Evolutionary conservation across 495 filamentous ascomycete species (phyloP).

Genomic region (Pseudoneurospora amorphoporcata): DNA sequence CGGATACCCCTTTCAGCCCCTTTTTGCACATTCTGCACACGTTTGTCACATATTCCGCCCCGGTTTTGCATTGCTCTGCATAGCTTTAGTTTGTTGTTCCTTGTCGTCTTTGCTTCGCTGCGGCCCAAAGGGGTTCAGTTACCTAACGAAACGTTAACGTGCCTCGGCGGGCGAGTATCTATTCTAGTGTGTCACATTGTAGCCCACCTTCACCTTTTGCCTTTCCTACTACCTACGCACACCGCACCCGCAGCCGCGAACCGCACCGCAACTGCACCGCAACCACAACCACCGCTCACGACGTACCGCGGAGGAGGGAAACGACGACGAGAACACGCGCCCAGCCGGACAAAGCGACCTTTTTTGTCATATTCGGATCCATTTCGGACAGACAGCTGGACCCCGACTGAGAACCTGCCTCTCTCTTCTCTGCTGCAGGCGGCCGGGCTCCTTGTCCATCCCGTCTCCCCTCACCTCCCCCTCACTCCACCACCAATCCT

Average conservation of each 20-base stretch:
- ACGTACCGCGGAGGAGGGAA: not conserved
- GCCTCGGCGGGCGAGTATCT: not conserved
- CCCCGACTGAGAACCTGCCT: conserved; percentile 1
- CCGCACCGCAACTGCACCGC: not conserved
- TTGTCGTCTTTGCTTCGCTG: not conserved
- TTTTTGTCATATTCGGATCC: not conserved
- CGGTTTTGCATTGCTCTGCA: not conserved
- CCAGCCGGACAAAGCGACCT: not conserved
- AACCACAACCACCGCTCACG: not conserved
- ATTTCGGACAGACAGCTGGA: not conserved
- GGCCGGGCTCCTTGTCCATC: not conserved
- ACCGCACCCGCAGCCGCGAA: not conserved
- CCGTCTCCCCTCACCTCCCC: not conserved
- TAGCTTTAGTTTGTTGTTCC: not conserved
- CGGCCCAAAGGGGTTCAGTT: not conserved
- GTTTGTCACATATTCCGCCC: not conserved
- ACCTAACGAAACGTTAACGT: not conserved
- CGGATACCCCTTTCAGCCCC: not conserved
- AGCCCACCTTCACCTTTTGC: not conserved
- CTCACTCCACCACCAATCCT: not conserved
- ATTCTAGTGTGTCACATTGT: not conserved
- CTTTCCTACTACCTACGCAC: not conserved
- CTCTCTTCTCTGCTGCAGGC: conserved; percentile 2
- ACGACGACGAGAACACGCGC: not conserved
- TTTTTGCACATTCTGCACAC: not conserved